Evolutionary conservation across 495 filamentous ascomycete species (phyloP).

Genomic region (Baudoinia panamericana): DNA sequence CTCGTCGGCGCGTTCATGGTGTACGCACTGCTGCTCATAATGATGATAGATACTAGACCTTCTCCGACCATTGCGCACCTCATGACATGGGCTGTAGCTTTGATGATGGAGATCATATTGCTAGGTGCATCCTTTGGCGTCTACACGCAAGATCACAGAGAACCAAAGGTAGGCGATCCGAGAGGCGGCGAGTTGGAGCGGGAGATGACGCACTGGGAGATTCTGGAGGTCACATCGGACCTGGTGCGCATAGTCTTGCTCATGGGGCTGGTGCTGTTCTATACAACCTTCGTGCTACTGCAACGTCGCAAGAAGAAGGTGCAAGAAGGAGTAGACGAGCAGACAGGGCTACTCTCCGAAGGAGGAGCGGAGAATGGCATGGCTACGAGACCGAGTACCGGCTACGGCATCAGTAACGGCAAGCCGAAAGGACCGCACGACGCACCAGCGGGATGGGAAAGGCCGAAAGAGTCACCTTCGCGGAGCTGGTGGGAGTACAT

Average conservation of each 20-base stretch:
- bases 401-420: conserved; percentile 37
- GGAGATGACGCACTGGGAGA: conserved; percentile 52
- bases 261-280: conserved; percentile 44
- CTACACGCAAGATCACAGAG: conserved; percentile 46
- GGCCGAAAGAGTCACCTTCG: conserved; percentile 50
- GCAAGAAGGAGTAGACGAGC: conserved; percentile 36
- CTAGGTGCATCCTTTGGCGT: conserved; percentile 49
- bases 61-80: conserved; percentile 63
- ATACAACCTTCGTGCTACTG: conserved; percentile 39
- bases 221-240: conserved; percentile 45
- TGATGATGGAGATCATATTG: conserved; percentile 55
- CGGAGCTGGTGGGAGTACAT: conserved; percentile 86
- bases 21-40: conserved; percentile 59
- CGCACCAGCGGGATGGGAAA: conserved; percentile 45
- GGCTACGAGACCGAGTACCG: conserved; percentile 24
- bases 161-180: conserved; percentile 44
- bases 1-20: conserved; percentile 65
- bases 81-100: conserved; percentile 55
- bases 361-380: conserved; percentile 33
- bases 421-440: conserved; percentile 23
- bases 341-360: conserved; percentile 35
- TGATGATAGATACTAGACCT: conserved; percentile 62
- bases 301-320: conserved; percentile 24
- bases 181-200: conserved; percentile 29
- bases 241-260: conserved; percentile 49